These are phyloP conservation scores for Leishmania gerbilli DNA, from an alignment of 208 protist species.

Conservation along the genomic window DNA sequence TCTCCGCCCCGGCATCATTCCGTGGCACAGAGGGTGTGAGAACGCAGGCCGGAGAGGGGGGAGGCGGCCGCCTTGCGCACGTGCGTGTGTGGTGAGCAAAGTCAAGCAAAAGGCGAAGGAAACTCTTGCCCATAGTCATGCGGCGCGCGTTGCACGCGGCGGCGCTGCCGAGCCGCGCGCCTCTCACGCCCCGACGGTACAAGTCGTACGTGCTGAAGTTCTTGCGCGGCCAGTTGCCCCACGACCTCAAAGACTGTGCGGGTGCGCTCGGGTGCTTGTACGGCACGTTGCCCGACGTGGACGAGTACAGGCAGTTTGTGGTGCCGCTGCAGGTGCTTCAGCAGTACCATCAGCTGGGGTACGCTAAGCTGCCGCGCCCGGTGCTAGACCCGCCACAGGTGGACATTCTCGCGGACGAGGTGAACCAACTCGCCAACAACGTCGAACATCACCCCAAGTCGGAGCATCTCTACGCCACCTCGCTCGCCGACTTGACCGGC, in stretches of 20 bases:
- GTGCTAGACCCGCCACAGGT: slow-evolving; percentile 71
- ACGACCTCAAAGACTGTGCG: slow-evolving; percentile 84
- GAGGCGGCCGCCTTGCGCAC: neutral
- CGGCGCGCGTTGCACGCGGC: slow-evolving; percentile 2
- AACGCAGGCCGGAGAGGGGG: neutral
- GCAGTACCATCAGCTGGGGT: slow-evolving; percentile 79
- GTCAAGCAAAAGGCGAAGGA: neutral
- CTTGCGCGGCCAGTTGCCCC: slow-evolving; percentile 69
- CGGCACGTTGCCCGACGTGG: slow-evolving; percentile 79
- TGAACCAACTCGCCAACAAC: slow-evolving; percentile 83
- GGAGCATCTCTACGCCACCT: slow-evolving; percentile 81
- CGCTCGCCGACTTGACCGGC: slow-evolving; percentile 70
- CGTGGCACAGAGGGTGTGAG: neutral
- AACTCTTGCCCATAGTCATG: neutral
- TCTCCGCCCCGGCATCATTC: neutral
- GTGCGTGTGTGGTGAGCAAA: neutral
- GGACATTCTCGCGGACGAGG: slow-evolving; percentile 82
- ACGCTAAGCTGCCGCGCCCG: slow-evolving; percentile 65
- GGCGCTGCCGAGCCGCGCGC: neutral
- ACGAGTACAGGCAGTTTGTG: slow-evolving; percentile 86
- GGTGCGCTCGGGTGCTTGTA: slow-evolving; percentile 85
- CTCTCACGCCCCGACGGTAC: slow-evolving; percentile 21
- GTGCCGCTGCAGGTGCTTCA: slow-evolving; percentile 61
- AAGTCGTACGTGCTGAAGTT: slow-evolving; percentile 88
- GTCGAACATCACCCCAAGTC: slow-evolving; percentile 84